A percentile compares a stretch with the other conserved stretches of the same genome.
These are phyloP conservation scores for Fusarium bactridioides DNA, from an alignment of 2,329 filamentous ascomycete species.

Conservation along the genomic window DNA sequence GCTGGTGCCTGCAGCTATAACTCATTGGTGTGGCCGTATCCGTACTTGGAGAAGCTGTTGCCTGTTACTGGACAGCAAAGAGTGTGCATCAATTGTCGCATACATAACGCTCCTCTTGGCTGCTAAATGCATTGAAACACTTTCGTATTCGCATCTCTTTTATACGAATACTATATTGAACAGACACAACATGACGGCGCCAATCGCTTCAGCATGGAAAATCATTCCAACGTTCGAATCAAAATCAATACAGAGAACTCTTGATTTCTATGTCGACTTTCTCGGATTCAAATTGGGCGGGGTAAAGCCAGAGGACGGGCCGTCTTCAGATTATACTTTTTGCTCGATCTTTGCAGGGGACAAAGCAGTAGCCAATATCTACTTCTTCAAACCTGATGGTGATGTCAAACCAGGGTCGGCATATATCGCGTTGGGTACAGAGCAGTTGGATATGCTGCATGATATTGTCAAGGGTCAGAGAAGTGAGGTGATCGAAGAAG, in stretches of 20 bases:
- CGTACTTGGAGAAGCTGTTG: neutral
- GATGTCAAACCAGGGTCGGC: constrained; percentile 9
- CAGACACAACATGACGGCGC: constrained; percentile 4
- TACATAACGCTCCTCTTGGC: constrained; percentile 10
- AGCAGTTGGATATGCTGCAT: constrained; percentile 19
- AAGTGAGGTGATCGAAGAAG: constrained; percentile 11
- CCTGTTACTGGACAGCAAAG: neutral
- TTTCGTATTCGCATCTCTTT: constrained; percentile 26
- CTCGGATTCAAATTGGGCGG: constrained; percentile 18
- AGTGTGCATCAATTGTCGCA: neutral
- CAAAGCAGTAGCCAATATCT: constrained; percentile 28
- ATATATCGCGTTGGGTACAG: constrained; percentile 20
- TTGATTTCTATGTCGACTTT: constrained; percentile 14
- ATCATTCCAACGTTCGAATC: constrained; percentile 29
- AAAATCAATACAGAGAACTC: constrained; percentile 14
- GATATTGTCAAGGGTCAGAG: constrained; percentile 4
- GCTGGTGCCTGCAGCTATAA: constrained; percentile 13
- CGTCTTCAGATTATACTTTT: constrained; percentile 15
- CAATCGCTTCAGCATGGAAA: constrained; percentile 24
- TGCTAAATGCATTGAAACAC: neutral
- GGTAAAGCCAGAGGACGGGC: constrained; percentile 13
- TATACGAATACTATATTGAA: constrained; percentile 20
- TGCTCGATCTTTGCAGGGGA: constrained; percentile 21
- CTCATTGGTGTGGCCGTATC: constrained; percentile 18
- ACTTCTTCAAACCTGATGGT: constrained; percentile 24